A percentile compares a stretch with the other conserved stretches of the same genome.
phyloP scores from a whole-genome alignment of 2,329 filamentous ascomycete species.

The Cladorrhinum sp. region DNA sequence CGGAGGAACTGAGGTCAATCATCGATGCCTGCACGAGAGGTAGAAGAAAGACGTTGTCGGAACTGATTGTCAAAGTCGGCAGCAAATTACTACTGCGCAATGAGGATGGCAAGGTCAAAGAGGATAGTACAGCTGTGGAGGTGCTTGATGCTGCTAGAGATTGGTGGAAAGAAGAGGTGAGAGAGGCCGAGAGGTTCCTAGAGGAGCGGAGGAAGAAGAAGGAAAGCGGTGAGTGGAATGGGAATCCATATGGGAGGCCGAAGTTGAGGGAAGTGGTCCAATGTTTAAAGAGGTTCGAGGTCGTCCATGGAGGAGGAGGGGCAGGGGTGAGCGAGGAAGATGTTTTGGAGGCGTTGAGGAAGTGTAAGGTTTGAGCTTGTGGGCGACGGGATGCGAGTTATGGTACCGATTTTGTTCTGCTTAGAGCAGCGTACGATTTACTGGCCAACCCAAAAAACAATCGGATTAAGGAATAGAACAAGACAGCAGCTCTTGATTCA shows the following conservation, averaged over 20 bases:
- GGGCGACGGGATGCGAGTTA: too few relatives aligned
- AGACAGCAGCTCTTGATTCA: too few relatives aligned
- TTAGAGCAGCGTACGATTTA: too few relatives aligned
- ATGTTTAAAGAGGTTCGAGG: constrained; percentile 22
- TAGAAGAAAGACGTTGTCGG: constrained; percentile 43
- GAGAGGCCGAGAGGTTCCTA: constrained; percentile 47
- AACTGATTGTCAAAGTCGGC: constrained; percentile 42
- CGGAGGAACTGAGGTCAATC: constrained; percentile 42
- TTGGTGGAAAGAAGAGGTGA: constrained; percentile 50
- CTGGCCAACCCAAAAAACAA: too few relatives aligned
- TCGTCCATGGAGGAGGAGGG: background rate
- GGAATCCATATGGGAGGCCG: constrained; percentile 50
- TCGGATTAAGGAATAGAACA: too few relatives aligned
- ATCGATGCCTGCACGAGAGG: constrained; percentile 53
- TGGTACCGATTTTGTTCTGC: too few relatives aligned
- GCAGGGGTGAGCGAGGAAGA: background rate
- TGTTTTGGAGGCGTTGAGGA: background rate
- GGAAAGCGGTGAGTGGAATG: constrained; percentile 43
- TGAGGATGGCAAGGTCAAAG: constrained; percentile 33
- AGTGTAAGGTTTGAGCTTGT: background rate
- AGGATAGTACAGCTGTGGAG: constrained; percentile 32
- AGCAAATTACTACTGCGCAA: constrained; percentile 45
- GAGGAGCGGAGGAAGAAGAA: constrained; percentile 38
- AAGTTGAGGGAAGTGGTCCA: constrained; percentile 43
- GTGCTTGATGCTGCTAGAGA: constrained; percentile 34